phyloP scores from a whole-genome alignment of 192 early-diverging fungal species.

The Cladochytrium replicatum region DNA sequence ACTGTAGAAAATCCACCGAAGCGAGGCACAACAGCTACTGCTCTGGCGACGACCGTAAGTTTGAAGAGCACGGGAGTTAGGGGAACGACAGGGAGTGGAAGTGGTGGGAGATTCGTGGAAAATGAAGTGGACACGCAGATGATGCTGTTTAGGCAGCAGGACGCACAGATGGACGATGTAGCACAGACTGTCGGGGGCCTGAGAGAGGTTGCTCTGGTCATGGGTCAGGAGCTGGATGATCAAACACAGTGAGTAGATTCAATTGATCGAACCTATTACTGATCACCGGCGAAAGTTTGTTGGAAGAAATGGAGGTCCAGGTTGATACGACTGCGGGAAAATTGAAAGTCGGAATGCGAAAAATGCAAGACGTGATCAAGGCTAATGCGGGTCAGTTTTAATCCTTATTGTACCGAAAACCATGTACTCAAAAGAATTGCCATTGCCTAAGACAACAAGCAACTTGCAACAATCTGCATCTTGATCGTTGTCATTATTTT shows the following conservation, averaged over 20 bases:
- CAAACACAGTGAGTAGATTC: constrained; percentile 31
- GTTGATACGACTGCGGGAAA: constrained; percentile 40
- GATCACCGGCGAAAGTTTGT: constrained; percentile 15
- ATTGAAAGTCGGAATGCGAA: constrained; percentile 35
- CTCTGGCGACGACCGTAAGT: too few relatives aligned
- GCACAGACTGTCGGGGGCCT: constrained; percentile 29
- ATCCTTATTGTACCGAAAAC: too few relatives aligned
- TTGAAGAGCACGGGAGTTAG: too few relatives aligned
- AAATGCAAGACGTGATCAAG: constrained; percentile 39
- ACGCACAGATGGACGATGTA: constrained; percentile 42
- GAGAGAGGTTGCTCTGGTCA: constrained; percentile 38
- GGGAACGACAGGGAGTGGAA: too few relatives aligned
- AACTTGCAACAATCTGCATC: too few relatives aligned
- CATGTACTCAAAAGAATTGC: too few relatives aligned
- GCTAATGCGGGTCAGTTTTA: constrained; percentile 35
- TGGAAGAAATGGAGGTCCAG: constrained; percentile 38
- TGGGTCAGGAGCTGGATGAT: constrained; percentile 48
- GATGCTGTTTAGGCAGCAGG: constrained; percentile 36
- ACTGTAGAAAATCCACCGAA: too few relatives aligned
- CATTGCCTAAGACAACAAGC: too few relatives aligned
- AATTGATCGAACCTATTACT: not conserved
- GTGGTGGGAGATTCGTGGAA: constrained; percentile 35
- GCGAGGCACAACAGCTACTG: too few relatives aligned
- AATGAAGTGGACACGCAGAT: constrained; percentile 34
- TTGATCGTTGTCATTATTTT: too few relatives aligned